Evolutionary conservation across 179 eudicot species (phyloP).

Genomic region (Gypsophila paniculata): DNA sequence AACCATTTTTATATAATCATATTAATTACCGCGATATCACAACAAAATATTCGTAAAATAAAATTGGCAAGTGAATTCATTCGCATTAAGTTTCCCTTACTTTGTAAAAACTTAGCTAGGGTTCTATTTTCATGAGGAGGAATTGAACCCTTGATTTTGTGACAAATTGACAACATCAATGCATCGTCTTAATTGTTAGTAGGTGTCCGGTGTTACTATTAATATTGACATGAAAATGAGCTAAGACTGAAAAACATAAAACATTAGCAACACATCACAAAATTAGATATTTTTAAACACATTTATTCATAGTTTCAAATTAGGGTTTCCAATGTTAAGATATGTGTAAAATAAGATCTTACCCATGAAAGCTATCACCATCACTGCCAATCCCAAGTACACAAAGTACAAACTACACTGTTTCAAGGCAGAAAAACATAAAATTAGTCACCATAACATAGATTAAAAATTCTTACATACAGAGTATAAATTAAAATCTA

Average conservation of each 20-base stretch:
- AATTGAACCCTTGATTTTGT: neutral
- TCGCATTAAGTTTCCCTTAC: no score
- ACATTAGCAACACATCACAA: neutral
- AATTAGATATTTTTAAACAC: neutral
- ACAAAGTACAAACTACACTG: constrained; percentile 91
- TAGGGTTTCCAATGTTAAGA: constrained; percentile 18
- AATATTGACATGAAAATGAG: neutral
- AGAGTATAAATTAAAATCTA: neutral
- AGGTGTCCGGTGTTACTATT: neutral
- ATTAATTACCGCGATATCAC: no score
- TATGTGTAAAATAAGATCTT: constrained; percentile 14
- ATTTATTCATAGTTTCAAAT: neutral
- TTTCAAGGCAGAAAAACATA: neutral
- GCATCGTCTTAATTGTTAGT: neutral
- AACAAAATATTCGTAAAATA: no score
- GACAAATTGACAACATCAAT: neutral
- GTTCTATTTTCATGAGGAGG: no score
- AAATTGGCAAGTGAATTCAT: no score
- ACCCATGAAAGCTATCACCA: constrained; percentile 88
- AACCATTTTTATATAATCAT: neutral
- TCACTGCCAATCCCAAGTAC: constrained; percentile 72
- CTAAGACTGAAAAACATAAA: neutral
- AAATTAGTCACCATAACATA: constrained; percentile 3
- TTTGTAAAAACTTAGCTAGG: neutral
- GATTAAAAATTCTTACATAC: neutral